Base-by-base conservation (phyloP, 805 yeast species). In the Monosporozyma aquatica region DNA sequence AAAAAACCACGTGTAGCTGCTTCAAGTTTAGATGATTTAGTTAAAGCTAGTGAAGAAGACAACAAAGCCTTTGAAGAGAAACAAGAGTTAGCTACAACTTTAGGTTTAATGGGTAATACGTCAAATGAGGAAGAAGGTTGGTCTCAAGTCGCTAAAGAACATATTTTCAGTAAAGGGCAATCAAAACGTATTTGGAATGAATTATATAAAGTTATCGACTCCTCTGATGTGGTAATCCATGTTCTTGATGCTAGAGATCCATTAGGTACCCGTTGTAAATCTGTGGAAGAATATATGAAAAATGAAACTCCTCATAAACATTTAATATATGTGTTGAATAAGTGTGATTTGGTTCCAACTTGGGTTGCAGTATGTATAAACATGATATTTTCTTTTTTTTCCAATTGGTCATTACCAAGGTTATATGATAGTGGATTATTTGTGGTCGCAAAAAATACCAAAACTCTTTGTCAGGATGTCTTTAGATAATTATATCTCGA, bases 111-210 rank as follows among this genome's bases (percentile, higher is more conserved):
- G 90, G 87, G 87, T 49, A 80, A 75, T 18, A 68, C 74, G 9
- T 67, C 64, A 23, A 65, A 64, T 29, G 68, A 71, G 37, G 78
- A 80, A 39, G 95, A 87, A 51, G 95, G 86, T 43, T 85, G 82
- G 75, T 74, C 94, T 4, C 81, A 80, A 54, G 92, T 86, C 55
- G 95, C 97, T 30, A 87, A 86, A 61, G 98, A 92, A 65, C 89
- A 92, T 46, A 89, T 90, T 64, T 90, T 90, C 72, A 80, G 82
- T 60, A 90, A 90, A 64, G 98, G 98, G 55, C 98, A 90, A 69
- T 87, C 97, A 38, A 90, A 90, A 68, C 83, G 98, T 70, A 90
- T 90, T 53, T 90, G 98, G 98, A 92, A 92, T 64, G 98, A 90
- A 64, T 72, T 90, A 47, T 90, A 92, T 66, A 90, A 90, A 62